Conservation (phyloP, 1,284 basidiomycete genomes). For the Cryptococcus sp. region DNA sequence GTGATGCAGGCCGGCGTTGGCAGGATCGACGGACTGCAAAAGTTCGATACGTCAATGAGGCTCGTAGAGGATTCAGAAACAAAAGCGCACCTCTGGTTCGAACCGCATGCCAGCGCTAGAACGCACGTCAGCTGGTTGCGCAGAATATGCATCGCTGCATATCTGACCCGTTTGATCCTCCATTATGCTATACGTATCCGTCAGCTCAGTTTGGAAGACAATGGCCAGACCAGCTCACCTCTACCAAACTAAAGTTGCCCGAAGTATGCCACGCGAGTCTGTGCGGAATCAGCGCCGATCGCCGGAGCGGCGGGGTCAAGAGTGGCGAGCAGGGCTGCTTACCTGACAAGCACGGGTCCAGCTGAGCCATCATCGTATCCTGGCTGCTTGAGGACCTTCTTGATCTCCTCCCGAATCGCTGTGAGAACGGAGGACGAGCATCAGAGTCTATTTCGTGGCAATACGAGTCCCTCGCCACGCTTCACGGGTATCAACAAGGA, state of each 20-base stretch:
- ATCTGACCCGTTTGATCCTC: conserved; percentile 57
- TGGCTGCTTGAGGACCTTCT: conserved; percentile 49
- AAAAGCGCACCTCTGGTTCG: conserved; percentile 50
- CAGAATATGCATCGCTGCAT: not conserved
- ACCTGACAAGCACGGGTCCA: conserved; percentile 52
- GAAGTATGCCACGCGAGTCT: conserved; percentile 60
- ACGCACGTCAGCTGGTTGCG: conserved; percentile 8
- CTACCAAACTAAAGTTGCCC: conserved; percentile 53
- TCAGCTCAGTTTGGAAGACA: not conserved
- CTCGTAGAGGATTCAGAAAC: not conserved
- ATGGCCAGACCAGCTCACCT: conserved; percentile 23
- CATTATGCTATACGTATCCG: conserved; percentile 51
- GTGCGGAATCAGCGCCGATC: not conserved
- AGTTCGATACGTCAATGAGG: not conserved
- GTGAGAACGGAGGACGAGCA: not conserved
- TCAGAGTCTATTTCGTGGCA: not conserved
- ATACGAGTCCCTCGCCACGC: not conserved
- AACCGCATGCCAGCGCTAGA: conserved; percentile 54
- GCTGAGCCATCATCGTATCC: conserved; percentile 53
- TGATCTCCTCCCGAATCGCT: conserved; percentile 49
- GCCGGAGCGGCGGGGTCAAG: not conserved
- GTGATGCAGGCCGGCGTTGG: conserved; percentile 56
- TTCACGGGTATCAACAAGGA: not conserved
- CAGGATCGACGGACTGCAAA: conserved; percentile 44
- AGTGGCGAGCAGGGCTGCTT: conserved; percentile 1